A percentile compares a stretch with the other conserved stretches of the same genome.
These are phyloP conservation scores for Psilocybe mexicana DNA, from an alignment of 1,284 basidiomycete species.

Conservation along the genomic window DNA sequence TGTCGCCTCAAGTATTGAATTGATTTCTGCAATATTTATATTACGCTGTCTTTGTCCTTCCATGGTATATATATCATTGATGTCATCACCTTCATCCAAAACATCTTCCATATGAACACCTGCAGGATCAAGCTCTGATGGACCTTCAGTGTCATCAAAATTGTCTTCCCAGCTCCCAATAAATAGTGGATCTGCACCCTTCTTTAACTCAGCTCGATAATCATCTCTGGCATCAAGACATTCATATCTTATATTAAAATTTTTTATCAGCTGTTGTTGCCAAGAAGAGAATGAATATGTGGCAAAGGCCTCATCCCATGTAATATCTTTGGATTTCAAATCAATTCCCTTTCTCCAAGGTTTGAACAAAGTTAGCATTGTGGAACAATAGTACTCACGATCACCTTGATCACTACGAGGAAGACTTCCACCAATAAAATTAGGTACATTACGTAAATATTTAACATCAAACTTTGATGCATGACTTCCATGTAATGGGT, in stretches of 20 bases:
- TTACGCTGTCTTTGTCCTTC: conserved; percentile 22
- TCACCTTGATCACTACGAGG: not conserved
- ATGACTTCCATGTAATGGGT: too few relatives aligned
- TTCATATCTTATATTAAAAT: too few relatives aligned
- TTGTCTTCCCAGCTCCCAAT: not conserved
- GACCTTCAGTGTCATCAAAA: too few relatives aligned
- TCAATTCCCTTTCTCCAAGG: conserved; percentile 32
- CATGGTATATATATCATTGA: not conserved
- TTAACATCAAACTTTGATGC: too few relatives aligned
- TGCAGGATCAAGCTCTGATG: too few relatives aligned
- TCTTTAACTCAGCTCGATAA: not conserved
- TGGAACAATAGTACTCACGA: not conserved
- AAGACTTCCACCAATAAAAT: not conserved
- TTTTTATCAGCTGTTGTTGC: too few relatives aligned
- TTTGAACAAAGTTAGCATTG: conserved; percentile 34
- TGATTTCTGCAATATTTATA: conserved; percentile 32
- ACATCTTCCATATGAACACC: conserved; percentile 23
- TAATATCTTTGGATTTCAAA: conserved; percentile 17
- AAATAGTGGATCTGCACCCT: not conserved
- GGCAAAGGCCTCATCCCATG: conserved; percentile 30
- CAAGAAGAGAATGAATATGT: conserved; percentile 26
- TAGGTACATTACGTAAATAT: not conserved
- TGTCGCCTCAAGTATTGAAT: not conserved
- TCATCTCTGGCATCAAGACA: too few relatives aligned
- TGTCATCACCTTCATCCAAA: conserved; percentile 26